These are phyloP conservation scores for Dujonia santamariae DNA, from an alignment of 1,139 yeast genomes.

Conservation along the genomic window DNA sequence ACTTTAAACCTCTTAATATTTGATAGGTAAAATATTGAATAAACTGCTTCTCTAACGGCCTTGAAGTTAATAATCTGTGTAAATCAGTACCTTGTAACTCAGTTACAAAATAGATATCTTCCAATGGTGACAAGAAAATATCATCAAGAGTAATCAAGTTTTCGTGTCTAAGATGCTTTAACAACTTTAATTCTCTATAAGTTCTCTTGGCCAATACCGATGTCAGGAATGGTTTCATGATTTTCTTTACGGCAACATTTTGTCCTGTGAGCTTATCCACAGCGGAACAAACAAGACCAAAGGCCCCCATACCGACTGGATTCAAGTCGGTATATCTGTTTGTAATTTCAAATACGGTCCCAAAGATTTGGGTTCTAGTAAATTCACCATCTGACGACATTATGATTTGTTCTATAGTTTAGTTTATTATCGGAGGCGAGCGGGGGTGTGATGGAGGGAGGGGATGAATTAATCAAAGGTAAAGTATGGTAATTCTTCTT, in stretches of 20 bases:
- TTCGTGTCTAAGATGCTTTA: constrained; percentile 93
- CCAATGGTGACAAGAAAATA: constrained; percentile 90
- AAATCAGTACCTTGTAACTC: constrained; percentile 96
- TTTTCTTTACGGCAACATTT: constrained; percentile 94
- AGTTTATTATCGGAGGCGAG: no score
- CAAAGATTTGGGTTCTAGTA: constrained; percentile 62
- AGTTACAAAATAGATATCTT: constrained; percentile 95
- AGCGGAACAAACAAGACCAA: constrained; percentile 96
- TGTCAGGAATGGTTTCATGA: constrained; percentile 95
- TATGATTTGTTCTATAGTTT: no score
- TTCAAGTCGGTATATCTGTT: constrained; percentile 85
- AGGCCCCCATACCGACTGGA: constrained; percentile 99
- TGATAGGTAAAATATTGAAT: constrained; percentile 95
- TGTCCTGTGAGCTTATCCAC: constrained; percentile 87
- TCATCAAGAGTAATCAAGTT: constrained; percentile 91
- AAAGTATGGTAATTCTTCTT: no score
- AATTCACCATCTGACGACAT: constrained; percentile 46
- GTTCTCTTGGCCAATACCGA: constrained; percentile 95
- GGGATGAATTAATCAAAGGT: no score
- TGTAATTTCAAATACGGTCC: constrained; percentile 93
- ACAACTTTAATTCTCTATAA: constrained; percentile 87
- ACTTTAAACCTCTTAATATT: constrained; percentile 87
- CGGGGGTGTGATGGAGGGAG: no score
- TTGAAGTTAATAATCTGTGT: constrained; percentile 82
- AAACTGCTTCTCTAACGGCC: constrained; percentile 94